phyloP scores from a whole-genome alignment of 805 yeast species.

The Yamadazyma takamatsuzukensis region DNA sequence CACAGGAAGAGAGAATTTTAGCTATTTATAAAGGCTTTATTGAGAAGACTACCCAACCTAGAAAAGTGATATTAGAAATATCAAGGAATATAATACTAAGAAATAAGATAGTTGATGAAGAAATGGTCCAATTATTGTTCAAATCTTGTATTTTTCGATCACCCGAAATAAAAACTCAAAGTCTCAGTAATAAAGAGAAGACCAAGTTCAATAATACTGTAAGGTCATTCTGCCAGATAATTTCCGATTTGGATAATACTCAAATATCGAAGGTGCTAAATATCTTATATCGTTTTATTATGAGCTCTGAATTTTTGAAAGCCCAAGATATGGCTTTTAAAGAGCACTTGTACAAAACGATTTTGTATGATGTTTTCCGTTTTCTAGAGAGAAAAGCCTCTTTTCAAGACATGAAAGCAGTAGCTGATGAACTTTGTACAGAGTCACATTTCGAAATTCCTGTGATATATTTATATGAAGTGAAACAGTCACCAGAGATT shows the following conservation, averaged over 20 bases:
- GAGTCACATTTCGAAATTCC: too few species aligned
- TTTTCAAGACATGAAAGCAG: not conserved
- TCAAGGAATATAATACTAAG: slow-evolving; percentile 10
- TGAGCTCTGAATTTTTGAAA: slow-evolving; percentile 2
- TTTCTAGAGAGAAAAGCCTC: slow-evolving; percentile 10
- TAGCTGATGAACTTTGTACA: too few species aligned
- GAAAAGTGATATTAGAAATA: slow-evolving; percentile 9
- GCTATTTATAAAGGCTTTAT: slow-evolving; percentile 4
- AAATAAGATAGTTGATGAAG: slow-evolving; percentile 8
- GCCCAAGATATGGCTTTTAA: slow-evolving; percentile 11
- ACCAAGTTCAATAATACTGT: slow-evolving; percentile 23
- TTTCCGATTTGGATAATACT: slow-evolving; percentile 19
- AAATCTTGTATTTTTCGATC: slow-evolving; percentile 1
- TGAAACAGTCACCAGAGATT: slow-evolving; percentile 20
- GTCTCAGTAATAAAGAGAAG: slow-evolving; percentile 11
- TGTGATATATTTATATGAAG: slow-evolving; percentile 1
- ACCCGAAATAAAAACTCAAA: slow-evolving; percentile 2
- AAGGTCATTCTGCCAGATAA: slow-evolving; percentile 26
- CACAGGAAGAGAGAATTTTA: slow-evolving; percentile 1
- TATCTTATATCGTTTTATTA: slow-evolving; percentile 5
- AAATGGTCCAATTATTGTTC: slow-evolving; percentile 4
- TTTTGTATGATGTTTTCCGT: slow-evolving; percentile 6
- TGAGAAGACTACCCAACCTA: not conserved
- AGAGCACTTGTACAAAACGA: slow-evolving; percentile 6
- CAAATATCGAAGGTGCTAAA: slow-evolving; percentile 17